phyloP scores from a whole-genome alignment of 2,329 filamentous ascomycete genomes.

The Zasmidium cellare region DNA sequence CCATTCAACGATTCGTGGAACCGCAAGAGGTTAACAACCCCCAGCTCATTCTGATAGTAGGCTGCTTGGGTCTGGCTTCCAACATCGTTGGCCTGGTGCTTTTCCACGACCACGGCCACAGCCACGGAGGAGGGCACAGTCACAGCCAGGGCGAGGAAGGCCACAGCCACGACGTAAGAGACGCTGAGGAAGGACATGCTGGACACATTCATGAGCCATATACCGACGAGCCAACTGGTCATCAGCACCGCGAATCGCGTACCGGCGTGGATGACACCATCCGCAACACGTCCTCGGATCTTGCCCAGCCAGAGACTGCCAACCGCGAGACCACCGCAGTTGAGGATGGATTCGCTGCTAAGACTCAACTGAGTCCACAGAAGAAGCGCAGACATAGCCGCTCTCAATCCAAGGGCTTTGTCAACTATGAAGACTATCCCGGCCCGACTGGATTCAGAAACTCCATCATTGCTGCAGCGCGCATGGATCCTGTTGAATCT shows the following conservation, averaged over 20 bases:
- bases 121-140: slow-evolving; percentile 43
- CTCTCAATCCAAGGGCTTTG: slow-evolving; percentile 56
- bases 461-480: slow-evolving; percentile 84
- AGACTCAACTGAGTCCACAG: slow-evolving; percentile 36
- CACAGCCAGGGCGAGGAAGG: slow-evolving; percentile 21
- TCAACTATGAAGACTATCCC: slow-evolving; percentile 67
- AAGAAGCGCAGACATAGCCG: slow-evolving; percentile 59
- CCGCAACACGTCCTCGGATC: slow-evolving; percentile 37
- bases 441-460: slow-evolving; percentile 88
- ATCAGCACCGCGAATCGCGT: slow-evolving; percentile 10
- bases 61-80: slow-evolving; percentile 78
- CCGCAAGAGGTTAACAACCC: slow-evolving; percentile 85
- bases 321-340: slow-evolving; percentile 39
- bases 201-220: slow-evolving; percentile 55
- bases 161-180: slow-evolving; percentile 38
- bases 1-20: slow-evolving; percentile 86
- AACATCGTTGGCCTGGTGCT: slow-evolving; percentile 88
- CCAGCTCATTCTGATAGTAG: slow-evolving; percentile 84
- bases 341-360: slow-evolving; percentile 21
- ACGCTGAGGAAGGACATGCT: slow-evolving; percentile 55
- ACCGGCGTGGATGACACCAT: background rate
- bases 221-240: slow-evolving; percentile 41
- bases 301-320: slow-evolving; percentile 50
- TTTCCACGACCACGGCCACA: slow-evolving; percentile 78
- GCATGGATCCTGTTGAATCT: slow-evolving; percentile 54